Base-by-base conservation (phyloP, 108 stramenopile species). In the Aurantiochytrium sp. region DNA sequence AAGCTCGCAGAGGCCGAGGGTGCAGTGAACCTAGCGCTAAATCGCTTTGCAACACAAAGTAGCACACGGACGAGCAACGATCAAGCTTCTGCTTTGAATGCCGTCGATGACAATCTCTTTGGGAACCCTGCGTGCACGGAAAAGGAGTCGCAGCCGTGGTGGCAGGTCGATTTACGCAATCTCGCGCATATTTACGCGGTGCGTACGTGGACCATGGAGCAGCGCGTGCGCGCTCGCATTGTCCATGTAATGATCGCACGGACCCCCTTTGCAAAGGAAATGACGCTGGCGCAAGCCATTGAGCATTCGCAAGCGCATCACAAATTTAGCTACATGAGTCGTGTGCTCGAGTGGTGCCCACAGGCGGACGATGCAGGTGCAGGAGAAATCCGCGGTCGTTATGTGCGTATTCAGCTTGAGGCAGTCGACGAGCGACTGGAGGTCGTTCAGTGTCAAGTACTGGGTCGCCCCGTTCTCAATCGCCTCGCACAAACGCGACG, bases 51-150 rank as follows among this genome's bases (percentile, higher is more conserved):
- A 10, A 42, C 64, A 18, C 76, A 83, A 23, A 83, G 76, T 23
- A 53, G 49, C 49, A 83, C 76, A 6, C 51, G 6, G 3, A 10
- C 25, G 21, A 23, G 49, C 51, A 45, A 35, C 49, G 51, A 47
- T 2, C 19, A 53, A 4, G 8, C 6, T 23, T 47, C 43, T 53
- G 76, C 76, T 3, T 45, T 83, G 19, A 83, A 53, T 35, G 76
- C 76, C 4, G 76, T 83, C 76, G 76, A 83, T 23, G 76, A 83
- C 76, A 83, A 83, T 28, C 51, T 83, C 51, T 47, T 83, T 47
- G 51, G 49, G 16, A 53, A 47, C 28, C 76, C 76, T 6, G 76
- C 76, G 28, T 25, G 28, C 19, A 83, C 76, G 1, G 23, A 47
- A 35, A 53, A 47, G 28, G 4, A 83, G 45, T n/a, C 45, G 10